These are phyloP conservation scores for Calophaca sinica DNA, from an alignment of 306 rosid species.

Conservation along the genomic window DNA sequence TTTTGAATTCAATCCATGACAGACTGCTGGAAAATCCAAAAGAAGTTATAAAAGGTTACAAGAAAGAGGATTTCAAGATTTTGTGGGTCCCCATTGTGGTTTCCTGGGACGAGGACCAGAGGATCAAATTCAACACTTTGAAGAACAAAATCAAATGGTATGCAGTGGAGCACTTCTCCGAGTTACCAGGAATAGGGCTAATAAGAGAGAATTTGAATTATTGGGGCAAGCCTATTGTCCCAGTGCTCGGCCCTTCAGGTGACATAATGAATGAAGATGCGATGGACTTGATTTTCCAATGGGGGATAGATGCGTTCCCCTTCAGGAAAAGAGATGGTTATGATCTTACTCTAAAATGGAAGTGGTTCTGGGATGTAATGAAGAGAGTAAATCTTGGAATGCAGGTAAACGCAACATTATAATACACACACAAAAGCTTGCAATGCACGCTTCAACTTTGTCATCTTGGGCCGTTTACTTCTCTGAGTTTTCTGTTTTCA, in stretches of 20 bases:
- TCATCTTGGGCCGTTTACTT: no score
- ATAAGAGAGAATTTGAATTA: slow-evolving; percentile 43
- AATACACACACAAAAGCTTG: no score
- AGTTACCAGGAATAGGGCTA: slow-evolving; percentile 32
- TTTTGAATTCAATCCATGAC: slow-evolving; percentile 44
- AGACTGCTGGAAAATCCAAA: slow-evolving; percentile 42
- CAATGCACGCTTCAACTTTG: no score
- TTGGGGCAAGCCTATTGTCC: slow-evolving; percentile 37
- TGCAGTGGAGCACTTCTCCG: slow-evolving; percentile 35
- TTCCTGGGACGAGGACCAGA: background rate
- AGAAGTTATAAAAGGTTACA: slow-evolving; percentile 31
- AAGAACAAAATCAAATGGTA: slow-evolving; percentile 44
- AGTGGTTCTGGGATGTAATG: slow-evolving; percentile 53
- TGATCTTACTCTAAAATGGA: slow-evolving; percentile 48
- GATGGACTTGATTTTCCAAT: slow-evolving; percentile 50
- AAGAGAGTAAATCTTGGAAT: slow-evolving; percentile 48
- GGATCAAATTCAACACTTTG: background rate
- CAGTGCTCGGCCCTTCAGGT: slow-evolving; percentile 33
- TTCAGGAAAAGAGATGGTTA: slow-evolving; percentile 47
- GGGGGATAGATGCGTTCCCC: slow-evolving; percentile 53
- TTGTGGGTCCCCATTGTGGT: slow-evolving; percentile 46
- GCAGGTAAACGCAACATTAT: slow-evolving; percentile 20
- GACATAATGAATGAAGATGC: slow-evolving; percentile 43
- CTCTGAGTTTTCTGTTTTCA: no score
- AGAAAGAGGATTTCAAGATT: slow-evolving; percentile 51